These are phyloP conservation scores for Dothideomycetes sp. DNA, from an alignment of 2,329 filamentous ascomycete genomes.

Conservation along the genomic window DNA sequence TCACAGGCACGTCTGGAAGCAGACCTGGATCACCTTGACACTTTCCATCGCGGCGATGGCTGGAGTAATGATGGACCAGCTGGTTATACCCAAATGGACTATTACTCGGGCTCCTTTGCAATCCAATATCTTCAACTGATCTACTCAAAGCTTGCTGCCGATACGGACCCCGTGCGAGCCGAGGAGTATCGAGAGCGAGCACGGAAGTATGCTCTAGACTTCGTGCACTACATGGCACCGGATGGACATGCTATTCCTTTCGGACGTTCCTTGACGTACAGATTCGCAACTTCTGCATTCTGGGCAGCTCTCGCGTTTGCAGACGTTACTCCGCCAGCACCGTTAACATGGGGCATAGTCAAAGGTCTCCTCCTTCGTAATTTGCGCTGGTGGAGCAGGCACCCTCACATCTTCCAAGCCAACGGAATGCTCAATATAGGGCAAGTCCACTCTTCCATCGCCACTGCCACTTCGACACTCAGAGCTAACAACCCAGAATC, in stretches of 20 bases:
- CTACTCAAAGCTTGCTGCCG: slow-evolving; percentile 60
- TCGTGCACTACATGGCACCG: slow-evolving; percentile 65
- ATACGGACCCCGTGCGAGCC: slow-evolving; percentile 52
- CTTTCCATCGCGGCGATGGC: slow-evolving; percentile 69
- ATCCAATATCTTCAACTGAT: slow-evolving; percentile 72
- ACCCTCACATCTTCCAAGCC: slow-evolving; percentile 62
- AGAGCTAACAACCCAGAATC: no score
- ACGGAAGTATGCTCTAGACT: slow-evolving; percentile 54
- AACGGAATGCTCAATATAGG: slow-evolving; percentile 64
- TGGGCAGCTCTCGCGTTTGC: slow-evolving; percentile 71
- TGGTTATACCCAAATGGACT: slow-evolving; percentile 74
- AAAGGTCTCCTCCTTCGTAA: slow-evolving; percentile 66
- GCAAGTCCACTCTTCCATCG: no score
- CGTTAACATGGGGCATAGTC: slow-evolving; percentile 67
- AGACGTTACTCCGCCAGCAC: slow-evolving; percentile 58
- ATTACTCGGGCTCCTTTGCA: slow-evolving; percentile 73
- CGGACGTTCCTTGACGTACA: slow-evolving; percentile 66
- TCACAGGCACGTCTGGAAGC: slow-evolving; percentile 58
- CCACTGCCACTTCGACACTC: no score
- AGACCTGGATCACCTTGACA: slow-evolving; percentile 68
- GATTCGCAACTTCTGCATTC: slow-evolving; percentile 79
- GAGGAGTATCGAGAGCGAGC: slow-evolving; percentile 61
- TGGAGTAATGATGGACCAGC: slow-evolving; percentile 73
- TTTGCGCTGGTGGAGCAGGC: slow-evolving; percentile 69
- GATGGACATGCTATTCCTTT: slow-evolving; percentile 65